Percentiles rank a stretch among this genome's conserved stretches.
Evolutionary conservation across 768 basidiomycete species (phyloP).

Genomic region (Psilocybe subaeruginosa): DNA sequence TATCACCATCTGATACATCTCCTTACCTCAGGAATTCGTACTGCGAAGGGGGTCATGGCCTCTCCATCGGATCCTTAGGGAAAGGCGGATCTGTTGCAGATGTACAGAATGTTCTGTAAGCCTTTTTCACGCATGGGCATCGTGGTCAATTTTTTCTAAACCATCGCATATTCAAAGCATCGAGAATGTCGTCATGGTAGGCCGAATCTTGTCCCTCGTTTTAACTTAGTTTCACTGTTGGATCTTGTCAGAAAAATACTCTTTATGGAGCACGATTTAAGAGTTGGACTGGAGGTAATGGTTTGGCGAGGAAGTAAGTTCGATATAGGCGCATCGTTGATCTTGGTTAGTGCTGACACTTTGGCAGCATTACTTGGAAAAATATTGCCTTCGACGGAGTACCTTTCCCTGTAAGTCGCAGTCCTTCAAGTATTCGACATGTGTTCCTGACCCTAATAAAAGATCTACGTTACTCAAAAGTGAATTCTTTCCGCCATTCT

Average conservation of each 20-base stretch:
- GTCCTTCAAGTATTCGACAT: background rate
- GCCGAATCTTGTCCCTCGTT: background rate
- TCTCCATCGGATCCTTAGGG: conserved; percentile 59
- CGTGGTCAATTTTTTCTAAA: background rate
- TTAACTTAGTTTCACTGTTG: background rate
- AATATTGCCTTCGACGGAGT: conserved; percentile 57
- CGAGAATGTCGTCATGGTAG: conserved; percentile 48
- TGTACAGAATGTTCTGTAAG: conserved; percentile 58
- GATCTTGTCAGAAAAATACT: conserved; percentile 41
- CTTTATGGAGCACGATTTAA: conserved; percentile 69
- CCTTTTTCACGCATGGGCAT: conserved; percentile 10
- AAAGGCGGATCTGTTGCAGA: conserved; percentile 48
- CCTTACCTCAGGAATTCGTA: conserved; percentile 42
- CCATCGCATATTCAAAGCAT: conserved; percentile 30
- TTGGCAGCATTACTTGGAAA: conserved; percentile 55
- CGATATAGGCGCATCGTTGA: background rate
- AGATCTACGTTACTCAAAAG: conserved; percentile 71
- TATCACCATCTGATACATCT: too few species aligned
- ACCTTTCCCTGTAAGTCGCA: conserved; percentile 50
- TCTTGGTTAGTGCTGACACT: background rate
- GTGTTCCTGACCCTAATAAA: too few species aligned
- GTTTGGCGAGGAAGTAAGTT: conserved; percentile 55
- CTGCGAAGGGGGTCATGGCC: conserved; percentile 61
- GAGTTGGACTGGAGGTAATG: conserved; percentile 68
- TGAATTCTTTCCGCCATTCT: conserved; percentile 19